Evolutionary conservation across 202 grass and related monocot genomes (phyloP).

Genomic region (Bolboschoenoplectus hybrid): DNA sequence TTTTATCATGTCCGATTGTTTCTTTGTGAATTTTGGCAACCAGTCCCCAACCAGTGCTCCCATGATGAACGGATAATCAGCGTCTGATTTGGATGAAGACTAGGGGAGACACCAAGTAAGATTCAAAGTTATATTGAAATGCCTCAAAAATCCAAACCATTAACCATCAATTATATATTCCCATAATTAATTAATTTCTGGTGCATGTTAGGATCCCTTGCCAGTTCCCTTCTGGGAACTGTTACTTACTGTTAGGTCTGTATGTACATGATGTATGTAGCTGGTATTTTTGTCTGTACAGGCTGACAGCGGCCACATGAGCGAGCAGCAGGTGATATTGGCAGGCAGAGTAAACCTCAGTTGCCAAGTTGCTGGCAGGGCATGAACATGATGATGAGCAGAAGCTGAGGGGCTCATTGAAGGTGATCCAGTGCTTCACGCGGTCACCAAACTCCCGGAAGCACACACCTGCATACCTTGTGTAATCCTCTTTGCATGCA

Average conservation of each 20-base stretch:
- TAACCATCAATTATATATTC: neutral
- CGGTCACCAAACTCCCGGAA: constrained; percentile 45
- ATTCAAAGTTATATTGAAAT: constrained; percentile 31
- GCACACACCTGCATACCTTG: constrained; percentile 27
- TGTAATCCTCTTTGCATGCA: constrained; percentile 34
- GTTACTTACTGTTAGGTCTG: no score
- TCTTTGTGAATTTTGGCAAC: constrained; percentile 39
- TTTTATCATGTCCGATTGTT: constrained; percentile 34
- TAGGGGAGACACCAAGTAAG: constrained; percentile 35
- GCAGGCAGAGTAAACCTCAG: constrained; percentile 39
- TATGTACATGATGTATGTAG: neutral
- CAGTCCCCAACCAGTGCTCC: constrained; percentile 29
- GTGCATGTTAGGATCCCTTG: neutral
- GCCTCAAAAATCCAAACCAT: neutral
- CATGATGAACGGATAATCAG: constrained; percentile 44
- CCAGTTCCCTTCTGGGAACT: no score
- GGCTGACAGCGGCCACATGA: constrained; percentile 33
- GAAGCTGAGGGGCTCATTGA: constrained; percentile 43
- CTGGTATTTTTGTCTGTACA: constrained; percentile 48
- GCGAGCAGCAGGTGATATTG: constrained; percentile 41
- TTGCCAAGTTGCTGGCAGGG: constrained; percentile 1
- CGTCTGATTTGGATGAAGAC: constrained; percentile 25
- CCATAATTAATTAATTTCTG: neutral
- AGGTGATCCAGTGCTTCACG: constrained; percentile 49
- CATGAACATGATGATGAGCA: constrained; percentile 42